Conservation (phyloP, 1,284 basidiomycete species). For the Athelia psychrophila region DNA sequence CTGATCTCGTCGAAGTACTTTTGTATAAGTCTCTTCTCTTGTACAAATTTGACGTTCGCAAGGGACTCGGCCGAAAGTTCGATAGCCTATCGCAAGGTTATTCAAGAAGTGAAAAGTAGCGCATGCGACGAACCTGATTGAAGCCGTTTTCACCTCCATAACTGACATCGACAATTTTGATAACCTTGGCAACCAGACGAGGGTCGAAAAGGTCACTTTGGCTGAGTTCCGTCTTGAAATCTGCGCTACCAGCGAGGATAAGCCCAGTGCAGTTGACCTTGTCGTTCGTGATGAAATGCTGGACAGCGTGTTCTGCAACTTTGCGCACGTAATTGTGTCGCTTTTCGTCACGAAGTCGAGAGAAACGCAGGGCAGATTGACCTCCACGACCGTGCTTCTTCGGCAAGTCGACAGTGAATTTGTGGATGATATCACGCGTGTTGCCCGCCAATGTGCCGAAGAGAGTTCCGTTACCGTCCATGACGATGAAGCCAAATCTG, state of each 20-base stretch:
- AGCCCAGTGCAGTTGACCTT: slow-evolving; percentile 98
- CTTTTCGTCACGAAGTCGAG: slow-evolving; percentile 98
- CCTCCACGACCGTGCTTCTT: slow-evolving; percentile 99
- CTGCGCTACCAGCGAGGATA: slow-evolving; percentile 96
- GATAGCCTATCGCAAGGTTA: slow-evolving; percentile 70
- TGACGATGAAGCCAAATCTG: slow-evolving; percentile 98
- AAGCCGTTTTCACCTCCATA: slow-evolving; percentile 99
- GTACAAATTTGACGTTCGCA: slow-evolving; percentile 98
- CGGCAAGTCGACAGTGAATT: slow-evolving; percentile 98
- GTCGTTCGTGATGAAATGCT: slow-evolving; percentile 98
- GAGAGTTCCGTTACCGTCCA: slow-evolving; percentile 97
- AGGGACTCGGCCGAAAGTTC: slow-evolving; percentile 95
- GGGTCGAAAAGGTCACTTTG: slow-evolving; percentile 97
- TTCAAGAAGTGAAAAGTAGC: not conserved
- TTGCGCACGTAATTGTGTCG: slow-evolving; percentile 99
- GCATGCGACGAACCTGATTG: slow-evolving; percentile 69
- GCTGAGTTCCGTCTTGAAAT: slow-evolving; percentile 98
- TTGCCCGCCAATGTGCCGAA: slow-evolving; percentile 97
- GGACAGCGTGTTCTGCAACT: slow-evolving; percentile 94
- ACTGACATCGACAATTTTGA: slow-evolving; percentile 98
- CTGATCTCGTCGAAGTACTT: slow-evolving; percentile 99
- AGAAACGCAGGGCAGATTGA: slow-evolving; percentile 99
- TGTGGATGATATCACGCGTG: slow-evolving; percentile 96
- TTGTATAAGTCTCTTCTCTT: slow-evolving; percentile 97
- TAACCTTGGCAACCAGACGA: slow-evolving; percentile 84